Percentiles rank a stretch among this genome's conserved stretches.
Evolutionary conservation across 1,284 basidiomycete species (phyloP).

Genomic region (Entoloma clypeatum): DNA sequence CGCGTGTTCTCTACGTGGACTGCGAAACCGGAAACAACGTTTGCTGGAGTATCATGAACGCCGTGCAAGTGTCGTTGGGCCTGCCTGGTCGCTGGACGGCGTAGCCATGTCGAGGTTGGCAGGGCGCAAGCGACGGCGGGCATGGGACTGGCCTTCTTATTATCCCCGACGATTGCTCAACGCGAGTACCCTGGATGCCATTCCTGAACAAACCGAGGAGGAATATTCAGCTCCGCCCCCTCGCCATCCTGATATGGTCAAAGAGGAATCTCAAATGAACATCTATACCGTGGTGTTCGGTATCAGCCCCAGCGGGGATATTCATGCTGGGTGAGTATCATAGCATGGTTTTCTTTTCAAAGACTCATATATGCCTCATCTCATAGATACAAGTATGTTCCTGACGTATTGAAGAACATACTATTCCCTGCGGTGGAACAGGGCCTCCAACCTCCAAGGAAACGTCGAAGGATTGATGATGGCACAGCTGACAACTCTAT

Average conservation of each 20-base stretch:
- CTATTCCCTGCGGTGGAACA: conserved; percentile 38
- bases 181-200: conserved; percentile 34
- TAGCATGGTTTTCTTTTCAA: conserved; percentile 5
- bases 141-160: conserved; percentile 30
- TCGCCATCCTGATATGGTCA: conserved; percentile 22
- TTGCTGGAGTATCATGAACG: conserved; percentile 62
- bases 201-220: conserved; percentile 33
- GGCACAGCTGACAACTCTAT: conserved; percentile 9
- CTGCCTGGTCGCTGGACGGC: conserved; percentile 20
- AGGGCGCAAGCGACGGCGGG: conserved; percentile 37
- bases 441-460: conserved; percentile 25
- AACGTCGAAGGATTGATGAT: conserved; percentile 30
- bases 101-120: conserved; percentile 23
- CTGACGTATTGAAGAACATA: conserved; percentile 38
- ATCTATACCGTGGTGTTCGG: conserved; percentile 45
- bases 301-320: conserved; percentile 37
- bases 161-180: conserved; percentile 32
- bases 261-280: conserved; percentile 34
- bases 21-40: conserved; percentile 60
- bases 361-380: conserved; percentile 5
- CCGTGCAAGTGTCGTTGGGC: conserved; percentile 50
- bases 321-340: conserved; percentile 41
- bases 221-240: conserved; percentile 21
- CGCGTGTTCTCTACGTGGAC: conserved; percentile 46
- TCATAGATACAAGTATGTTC: conserved; percentile 60